phyloP scores from a whole-genome alignment of 345 rosid genomes.

The Raphanus sativus region DNA sequence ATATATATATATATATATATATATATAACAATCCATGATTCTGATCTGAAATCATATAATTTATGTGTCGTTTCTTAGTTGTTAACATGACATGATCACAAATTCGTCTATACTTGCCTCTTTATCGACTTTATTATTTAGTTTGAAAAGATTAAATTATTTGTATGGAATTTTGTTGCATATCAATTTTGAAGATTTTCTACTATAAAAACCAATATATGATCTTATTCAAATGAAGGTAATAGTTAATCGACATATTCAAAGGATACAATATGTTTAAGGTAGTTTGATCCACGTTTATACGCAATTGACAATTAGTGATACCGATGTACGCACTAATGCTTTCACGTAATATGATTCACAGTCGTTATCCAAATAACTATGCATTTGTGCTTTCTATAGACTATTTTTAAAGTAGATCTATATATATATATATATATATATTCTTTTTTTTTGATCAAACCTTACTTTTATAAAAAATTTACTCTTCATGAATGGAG shows the following conservation, averaged over 20 bases:
- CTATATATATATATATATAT: too few relatives aligned
- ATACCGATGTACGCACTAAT: conserved; percentile 10
- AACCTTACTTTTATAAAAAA: too few relatives aligned
- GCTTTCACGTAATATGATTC: conserved; percentile 30
- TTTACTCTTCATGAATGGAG: too few relatives aligned
- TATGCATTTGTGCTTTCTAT: too few relatives aligned
- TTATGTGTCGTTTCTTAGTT: background rate
- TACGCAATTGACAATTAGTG: conserved; percentile 31
- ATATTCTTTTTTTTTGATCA: too few relatives aligned
- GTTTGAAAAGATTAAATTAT: too few relatives aligned
- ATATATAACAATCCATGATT: background rate
- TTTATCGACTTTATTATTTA: too few relatives aligned
- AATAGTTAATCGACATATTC: background rate
- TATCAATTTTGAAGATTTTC: background rate
- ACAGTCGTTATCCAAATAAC: background rate
- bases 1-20: background rate
- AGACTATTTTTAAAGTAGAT: background rate
- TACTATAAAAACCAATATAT: background rate
- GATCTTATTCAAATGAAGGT: background rate
- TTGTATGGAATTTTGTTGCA: background rate
- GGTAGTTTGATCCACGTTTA: conserved; percentile 36
- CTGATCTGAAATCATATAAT: background rate
- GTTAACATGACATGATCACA: too few relatives aligned
- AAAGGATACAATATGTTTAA: background rate
- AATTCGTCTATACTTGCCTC: too few relatives aligned